Base-by-base conservation (phyloP, 345 rosid species). In the Streptanthus diversifolius region DNA sequence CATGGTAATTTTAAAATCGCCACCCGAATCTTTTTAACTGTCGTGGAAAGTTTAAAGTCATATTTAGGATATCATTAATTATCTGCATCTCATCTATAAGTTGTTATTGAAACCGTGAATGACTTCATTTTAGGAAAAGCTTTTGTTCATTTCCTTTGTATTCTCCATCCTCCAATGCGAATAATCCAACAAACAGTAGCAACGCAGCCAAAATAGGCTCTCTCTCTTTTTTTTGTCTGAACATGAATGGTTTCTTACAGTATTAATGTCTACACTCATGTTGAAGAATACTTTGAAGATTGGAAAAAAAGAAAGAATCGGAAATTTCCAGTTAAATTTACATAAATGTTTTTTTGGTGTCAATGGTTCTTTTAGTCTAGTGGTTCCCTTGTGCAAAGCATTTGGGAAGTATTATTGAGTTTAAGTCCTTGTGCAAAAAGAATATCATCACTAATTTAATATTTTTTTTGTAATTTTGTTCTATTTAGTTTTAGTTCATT, bases 21-120 rank as follows among this genome's bases (percentile, higher is more conserved):
- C 12, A 53, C 52, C 52, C 11, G 1, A 49, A 61, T 27, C 45
- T 2, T 40, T 52, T 55, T 45, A 33, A 17, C 48, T 53, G 22
- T 55, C 48, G 33, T 63, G 22, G 19, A 53, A 63, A 32, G 48
- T 55, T 65, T 3, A 25, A 25, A 3, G 19, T 35, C 27, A 0
- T 73, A 66, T 25, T 39, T 57, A 55, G 60, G 52, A 47, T 43
- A 53, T 30, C 36, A 63, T 0, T 48, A 48, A 48, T 12, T 49
- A 60, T 47, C 45, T 32, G 47, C 25, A 60, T 63, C 54, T 63
- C 54, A 18, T 43, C 47, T 11, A n/a, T n/a, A 41, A 21, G 63
- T 55, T 36, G 39, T 17, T 66, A 13, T 22, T 47, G 52, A 49
- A 74, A 66, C 13, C 32, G 43, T 36, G 33, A 24, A 35, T 45